Evolutionary conservation across 1,284 basidiomycete genomes (phyloP), one percentile per base, ranked within the genome.

Genomic region (Gomphus sp.): DNA sequence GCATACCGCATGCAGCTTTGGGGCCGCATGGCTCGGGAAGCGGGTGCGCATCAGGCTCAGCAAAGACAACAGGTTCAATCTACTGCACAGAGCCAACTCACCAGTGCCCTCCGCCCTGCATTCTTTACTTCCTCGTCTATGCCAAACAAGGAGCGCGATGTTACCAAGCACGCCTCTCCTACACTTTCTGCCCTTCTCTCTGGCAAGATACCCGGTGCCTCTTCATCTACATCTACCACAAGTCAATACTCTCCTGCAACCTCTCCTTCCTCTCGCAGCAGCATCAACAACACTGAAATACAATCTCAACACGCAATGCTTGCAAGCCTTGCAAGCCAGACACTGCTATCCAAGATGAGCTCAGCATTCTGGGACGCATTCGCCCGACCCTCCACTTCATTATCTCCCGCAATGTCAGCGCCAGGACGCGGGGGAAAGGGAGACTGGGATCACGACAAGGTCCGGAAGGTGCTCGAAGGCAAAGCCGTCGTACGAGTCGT

Each of bases 1-100:
- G 80, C 82, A 70, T 93, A 80, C 65, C 81, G 91, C 39, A 91
- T 91, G 87, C 91, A 93, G 65, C 76, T 93, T 1, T 93, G 91
- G 91, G 81, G 83, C 41, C 82, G 86, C 71, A 87, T 93, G 80
- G 89, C 89, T 0, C 69, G 71, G 33, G 64, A 72, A 70, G 58
- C 66, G 67, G 53, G 64, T 43, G 66, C 63, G 55, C 63, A 62
- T n/a, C 62, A 65, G 41, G 45, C 72, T 39, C 70, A 72, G 28
- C 65, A 65, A 3, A 74, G 74, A 54, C 69, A 68, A 6, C 65
- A 63, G 48, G 64, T 65, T 45, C 73, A 70, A 65, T 56, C 22
- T 22, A 22, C 22, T 22, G 22, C 69, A 50, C 62, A 66, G 1
- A 71, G 79, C 39, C 72, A 72, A 7, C 72, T 84, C 33, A 81